Conservation (phyloP, 352 stramenopile genomes). For the Thraustochytrium sp. region DNA sequence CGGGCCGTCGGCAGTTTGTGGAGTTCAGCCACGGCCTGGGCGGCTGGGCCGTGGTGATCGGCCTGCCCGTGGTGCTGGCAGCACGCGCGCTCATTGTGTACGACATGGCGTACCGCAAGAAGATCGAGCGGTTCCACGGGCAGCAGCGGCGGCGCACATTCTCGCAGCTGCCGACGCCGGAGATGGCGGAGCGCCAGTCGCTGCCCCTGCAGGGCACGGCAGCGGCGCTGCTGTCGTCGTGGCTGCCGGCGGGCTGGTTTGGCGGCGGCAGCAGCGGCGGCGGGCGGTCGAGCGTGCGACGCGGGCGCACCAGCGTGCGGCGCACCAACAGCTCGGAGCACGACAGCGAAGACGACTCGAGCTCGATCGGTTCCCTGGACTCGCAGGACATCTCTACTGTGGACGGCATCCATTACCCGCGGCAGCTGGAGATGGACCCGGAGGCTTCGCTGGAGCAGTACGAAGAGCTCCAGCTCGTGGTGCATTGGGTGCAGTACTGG, state of each 20-base stretch:
- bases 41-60: constrained; percentile 35
- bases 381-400: constrained; percentile 2
- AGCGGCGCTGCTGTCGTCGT: not conserved
- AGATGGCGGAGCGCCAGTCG: not conserved
- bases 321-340: too few species aligned
- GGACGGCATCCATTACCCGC: constrained; percentile 36
- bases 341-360: constrained; percentile 27
- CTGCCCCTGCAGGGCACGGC: not conserved
- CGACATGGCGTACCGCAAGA: constrained; percentile 40
- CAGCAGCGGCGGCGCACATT: not conserved
- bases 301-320: not conserved
- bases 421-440: constrained; percentile 24
- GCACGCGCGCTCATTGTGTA: constrained; percentile 40
- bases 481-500: constrained; percentile 46
- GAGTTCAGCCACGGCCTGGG: constrained; percentile 14
- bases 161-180: constrained; percentile 20
- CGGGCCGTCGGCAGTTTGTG: not conserved
- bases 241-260: not conserved
- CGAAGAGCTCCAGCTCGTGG: constrained; percentile 26
- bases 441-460: constrained; percentile 31
- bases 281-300: not conserved
- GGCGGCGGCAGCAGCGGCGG: not conserved
- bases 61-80: constrained; percentile 9
- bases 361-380: constrained; percentile 25
- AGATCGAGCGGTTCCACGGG: constrained; percentile 21